Conservation (phyloP, 2,329 filamentous ascomycete genomes). For the Claviceps digitariae region DNA sequence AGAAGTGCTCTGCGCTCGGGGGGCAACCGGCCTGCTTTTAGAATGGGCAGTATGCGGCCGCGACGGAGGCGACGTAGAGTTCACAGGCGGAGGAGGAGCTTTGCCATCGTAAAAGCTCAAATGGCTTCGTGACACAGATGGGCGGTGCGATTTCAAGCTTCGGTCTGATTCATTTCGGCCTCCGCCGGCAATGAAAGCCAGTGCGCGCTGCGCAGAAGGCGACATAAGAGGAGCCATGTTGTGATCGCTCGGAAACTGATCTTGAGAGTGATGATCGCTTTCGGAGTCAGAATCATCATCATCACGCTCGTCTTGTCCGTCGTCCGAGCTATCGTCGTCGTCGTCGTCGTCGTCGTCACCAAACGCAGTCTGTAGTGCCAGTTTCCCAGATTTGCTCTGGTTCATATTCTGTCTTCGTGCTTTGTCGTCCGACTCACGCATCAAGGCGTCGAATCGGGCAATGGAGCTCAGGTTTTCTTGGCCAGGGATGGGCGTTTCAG, state of each 20-base stretch:
- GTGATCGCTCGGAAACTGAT: constrained; percentile 14
- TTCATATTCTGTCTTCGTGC: constrained; percentile 26
- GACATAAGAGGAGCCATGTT: constrained; percentile 23
- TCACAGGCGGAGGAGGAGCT: constrained; percentile 8
- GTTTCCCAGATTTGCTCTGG: constrained; percentile 17
- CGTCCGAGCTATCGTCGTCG: constrained; percentile 23
- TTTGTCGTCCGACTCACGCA: constrained; percentile 45
- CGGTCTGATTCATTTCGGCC: constrained; percentile 25
- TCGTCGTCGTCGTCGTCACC: constrained; percentile 28
- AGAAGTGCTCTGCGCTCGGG: constrained; percentile 34
- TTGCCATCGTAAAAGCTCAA: constrained; percentile 19
- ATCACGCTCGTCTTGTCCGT: constrained; percentile 17
- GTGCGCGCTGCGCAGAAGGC: constrained; percentile 32
- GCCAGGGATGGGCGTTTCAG: constrained; percentile 37
- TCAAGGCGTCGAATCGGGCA: constrained; percentile 51
- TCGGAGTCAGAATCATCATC: constrained; percentile 20
- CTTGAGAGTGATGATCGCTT: constrained; percentile 25
- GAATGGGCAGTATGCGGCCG: constrained; percentile 43
- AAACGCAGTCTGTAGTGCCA: constrained; percentile 31
- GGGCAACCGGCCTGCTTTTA: constrained; percentile 28
- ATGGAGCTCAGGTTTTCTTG: constrained; percentile 52
- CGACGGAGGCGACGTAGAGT: constrained; percentile 12
- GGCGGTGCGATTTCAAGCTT: constrained; percentile 18
- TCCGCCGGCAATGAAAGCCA: constrained; percentile 32
- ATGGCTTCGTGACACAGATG: constrained; percentile 17